These are phyloP conservation scores for Gentiana dahurica DNA, from an alignment of 257 asterid genomes.

Conservation along the genomic window DNA sequence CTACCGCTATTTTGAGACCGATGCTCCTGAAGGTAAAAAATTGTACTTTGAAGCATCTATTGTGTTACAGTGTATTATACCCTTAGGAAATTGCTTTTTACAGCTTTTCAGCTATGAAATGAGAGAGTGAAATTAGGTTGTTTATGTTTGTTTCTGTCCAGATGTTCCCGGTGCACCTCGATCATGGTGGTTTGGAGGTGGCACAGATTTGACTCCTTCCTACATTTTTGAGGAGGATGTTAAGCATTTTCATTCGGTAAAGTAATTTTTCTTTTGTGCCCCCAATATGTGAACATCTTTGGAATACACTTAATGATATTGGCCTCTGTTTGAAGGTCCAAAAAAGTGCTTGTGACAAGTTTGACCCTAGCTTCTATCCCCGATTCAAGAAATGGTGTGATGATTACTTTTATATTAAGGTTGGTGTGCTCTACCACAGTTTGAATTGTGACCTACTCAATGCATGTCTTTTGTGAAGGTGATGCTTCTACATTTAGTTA, in stretches of 20 bases:
- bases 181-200: conserved; percentile 99
- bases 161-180: conserved; percentile 95
- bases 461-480: too few species aligned
- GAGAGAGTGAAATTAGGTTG: too few species aligned
- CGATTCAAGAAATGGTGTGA: conserved; percentile 98
- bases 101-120: too few species aligned
- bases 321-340: conserved; percentile 49
- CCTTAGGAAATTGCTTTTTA: background rate
- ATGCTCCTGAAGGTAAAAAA: conserved; percentile 67
- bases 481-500: too few species aligned
- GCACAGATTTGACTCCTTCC: conserved; percentile 95
- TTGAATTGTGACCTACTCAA: too few species aligned
- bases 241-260: conserved; percentile 90
- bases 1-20: conserved; percentile 93
- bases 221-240: conserved; percentile 96
- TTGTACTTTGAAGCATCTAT: background rate
- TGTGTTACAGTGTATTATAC: too few species aligned
- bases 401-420: conserved; percentile 94
- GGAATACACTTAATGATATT: conserved; percentile 2
- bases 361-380: conserved; percentile 79
- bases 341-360: conserved; percentile 84
- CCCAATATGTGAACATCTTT: background rate
- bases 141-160: conserved; percentile 17
- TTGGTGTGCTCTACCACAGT: conserved; percentile 8
- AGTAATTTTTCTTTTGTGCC: conserved; percentile 3